Percentiles rank a stretch among this genome's conserved stretches.
These are phyloP conservation scores for Cytospora piceae DNA, from an alignment of 2,329 filamentous ascomycete genomes.

Conservation along the genomic window DNA sequence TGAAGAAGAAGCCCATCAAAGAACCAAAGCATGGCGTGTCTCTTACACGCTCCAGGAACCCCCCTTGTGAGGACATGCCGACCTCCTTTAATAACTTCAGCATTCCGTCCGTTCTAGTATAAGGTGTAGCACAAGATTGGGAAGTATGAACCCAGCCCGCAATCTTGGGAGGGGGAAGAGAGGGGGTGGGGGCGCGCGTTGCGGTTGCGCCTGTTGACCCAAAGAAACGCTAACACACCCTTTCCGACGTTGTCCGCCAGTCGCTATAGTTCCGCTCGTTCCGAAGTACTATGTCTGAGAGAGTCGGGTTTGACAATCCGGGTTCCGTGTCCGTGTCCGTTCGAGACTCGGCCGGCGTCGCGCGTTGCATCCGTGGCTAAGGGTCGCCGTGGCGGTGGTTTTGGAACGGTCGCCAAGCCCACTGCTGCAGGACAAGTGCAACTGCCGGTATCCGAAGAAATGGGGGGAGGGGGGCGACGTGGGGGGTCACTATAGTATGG, in stretches of 20 bases:
- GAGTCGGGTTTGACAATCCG: neutral
- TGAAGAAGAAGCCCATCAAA: conserved; percentile 38
- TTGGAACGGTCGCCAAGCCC: conserved; percentile 15
- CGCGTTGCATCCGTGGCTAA: conserved; percentile 13
- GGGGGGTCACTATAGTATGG: neutral
- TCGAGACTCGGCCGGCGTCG: conserved; percentile 1
- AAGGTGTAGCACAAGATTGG: conserved; percentile 1
- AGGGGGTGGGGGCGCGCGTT: neutral
- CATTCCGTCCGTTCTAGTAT: conserved; percentile 12
- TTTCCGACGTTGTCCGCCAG: conserved; percentile 14
- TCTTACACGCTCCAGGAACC: conserved; percentile 8
- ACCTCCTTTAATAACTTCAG: conserved; percentile 15
- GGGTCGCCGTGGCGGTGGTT: neutral
- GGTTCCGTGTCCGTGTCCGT: neutral
- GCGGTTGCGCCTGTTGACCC: conserved; percentile 8
- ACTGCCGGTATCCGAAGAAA: conserved; percentile 3
- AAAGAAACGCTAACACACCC: conserved; percentile 24
- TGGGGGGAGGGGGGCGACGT: neutral
- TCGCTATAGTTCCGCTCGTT: neutral
- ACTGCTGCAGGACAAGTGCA: conserved; percentile 1
- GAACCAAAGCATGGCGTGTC: conserved; percentile 25
- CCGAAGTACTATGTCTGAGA: neutral
- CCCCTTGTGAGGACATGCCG: conserved; percentile 24
- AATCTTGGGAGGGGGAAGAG: too few species aligned
- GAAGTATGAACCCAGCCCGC: neutral